Percentiles rank a stretch among this genome's conserved stretches.
Evolutionary conservation across 2,329 filamentous ascomycete genomes (phyloP).

Genomic region (Fusarium tupiense): DNA sequence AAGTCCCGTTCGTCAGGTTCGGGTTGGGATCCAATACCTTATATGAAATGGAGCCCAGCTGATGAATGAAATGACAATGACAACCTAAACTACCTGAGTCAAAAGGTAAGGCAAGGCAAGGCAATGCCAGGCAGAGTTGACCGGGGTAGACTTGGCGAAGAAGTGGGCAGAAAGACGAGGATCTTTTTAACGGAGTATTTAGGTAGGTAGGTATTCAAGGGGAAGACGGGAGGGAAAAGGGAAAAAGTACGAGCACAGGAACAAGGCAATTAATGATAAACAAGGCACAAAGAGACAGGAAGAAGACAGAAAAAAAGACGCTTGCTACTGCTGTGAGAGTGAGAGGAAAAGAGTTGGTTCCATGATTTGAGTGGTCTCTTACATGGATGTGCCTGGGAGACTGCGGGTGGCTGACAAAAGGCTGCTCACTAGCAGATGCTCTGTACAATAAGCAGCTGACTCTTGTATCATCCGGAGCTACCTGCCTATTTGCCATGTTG

Average conservation of each 20-base stretch:
- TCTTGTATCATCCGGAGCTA: not conserved
- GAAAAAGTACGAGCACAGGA: slow-evolving; percentile 7
- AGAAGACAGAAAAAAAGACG: not conserved
- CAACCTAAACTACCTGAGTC: slow-evolving; percentile 10
- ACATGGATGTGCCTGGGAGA: slow-evolving; percentile 35
- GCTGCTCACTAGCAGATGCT: not conserved
- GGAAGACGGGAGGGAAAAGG: not conserved
- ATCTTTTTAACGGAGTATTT: not conserved
- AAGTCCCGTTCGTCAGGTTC: slow-evolving; percentile 14
- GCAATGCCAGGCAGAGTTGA: slow-evolving; percentile 20
- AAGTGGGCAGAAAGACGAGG: slow-evolving; percentile 27
- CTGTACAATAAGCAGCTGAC: slow-evolving; percentile 23
- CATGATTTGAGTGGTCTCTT: slow-evolving; percentile 3
- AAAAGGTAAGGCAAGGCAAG: not conserved
- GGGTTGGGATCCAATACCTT: slow-evolving; percentile 25
- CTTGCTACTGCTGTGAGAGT: not conserved
- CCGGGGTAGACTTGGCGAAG: slow-evolving; percentile 27
- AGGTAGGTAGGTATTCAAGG: not conserved
- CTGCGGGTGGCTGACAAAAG: slow-evolving; percentile 24
- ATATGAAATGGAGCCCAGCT: slow-evolving; percentile 31
- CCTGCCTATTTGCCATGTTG: not conserved
- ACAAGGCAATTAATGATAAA: slow-evolving; percentile 8
- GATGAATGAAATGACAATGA: slow-evolving; percentile 26
- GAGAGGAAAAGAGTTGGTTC: slow-evolving; percentile 11
- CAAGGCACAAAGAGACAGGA: slow-evolving; percentile 16